Base-by-base conservation (phyloP, 805 yeast species). In the Danielia reshetovae region DNA sequence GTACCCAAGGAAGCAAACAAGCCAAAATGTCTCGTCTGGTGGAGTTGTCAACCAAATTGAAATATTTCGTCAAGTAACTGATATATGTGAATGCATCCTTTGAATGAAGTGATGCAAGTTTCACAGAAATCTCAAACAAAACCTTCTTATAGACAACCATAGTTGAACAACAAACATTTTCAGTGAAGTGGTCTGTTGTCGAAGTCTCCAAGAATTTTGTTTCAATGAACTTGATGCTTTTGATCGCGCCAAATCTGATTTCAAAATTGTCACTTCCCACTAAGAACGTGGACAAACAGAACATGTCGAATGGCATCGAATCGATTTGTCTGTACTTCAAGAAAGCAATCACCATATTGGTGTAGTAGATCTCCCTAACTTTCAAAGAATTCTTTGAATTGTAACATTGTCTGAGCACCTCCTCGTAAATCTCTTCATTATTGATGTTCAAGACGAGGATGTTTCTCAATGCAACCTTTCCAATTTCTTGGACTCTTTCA, bases 1-100 rank as follows among this genome's bases (percentile, higher is more conserved):
- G 93, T n/a, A 89, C 77, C 97, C 97, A 93, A 1, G 98, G 97
- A 7, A 86, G 65, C 32, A 93, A 57, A 16, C 89, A 80, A 0
- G 93, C 79, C 36, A 90, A 61, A 9, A 90, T 72, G 54, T 89
- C 96, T 38, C 85, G 75, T 51, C 93, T 72, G 1, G 84, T 73
- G 16, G 72, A 72, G 32, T 62, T 63, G 33, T 81, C 81, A 29
- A 72, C 71, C 17, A 55, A 39, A 51, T 79, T 77, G 59, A 85
- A 79, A 48, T 77, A 71, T 71, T 75, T 68, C 4, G 93, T 76
- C 58, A 85, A 59, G 57, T 84, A 78, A 43, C 95, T 80, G 49
- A 90, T 74, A 55, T 85, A 65, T 39, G 68, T 63, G 51, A 70
- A 70, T 38, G 79, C 74, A 47, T 74, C 77, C 38, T 79, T 76